Conservation (phyloP, 768 basidiomycete species). For the Gautieria morchelliformis region DNA sequence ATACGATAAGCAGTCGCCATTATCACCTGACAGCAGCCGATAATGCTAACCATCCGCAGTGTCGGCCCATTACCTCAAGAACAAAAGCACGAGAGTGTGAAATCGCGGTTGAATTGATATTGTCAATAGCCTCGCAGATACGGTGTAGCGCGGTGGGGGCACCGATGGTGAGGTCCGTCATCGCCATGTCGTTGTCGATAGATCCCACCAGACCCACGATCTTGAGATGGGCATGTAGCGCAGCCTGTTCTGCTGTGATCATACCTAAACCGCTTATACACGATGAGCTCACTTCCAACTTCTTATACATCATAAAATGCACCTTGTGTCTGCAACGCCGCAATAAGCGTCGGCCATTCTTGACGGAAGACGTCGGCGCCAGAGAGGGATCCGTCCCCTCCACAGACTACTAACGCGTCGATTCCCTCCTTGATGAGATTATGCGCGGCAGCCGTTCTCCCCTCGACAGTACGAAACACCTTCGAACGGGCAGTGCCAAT, state of each 20-base stretch:
- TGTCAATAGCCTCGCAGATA: conserved; percentile 97
- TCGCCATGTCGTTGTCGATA: conserved; percentile 98
- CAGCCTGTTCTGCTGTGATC: conserved; percentile 66
- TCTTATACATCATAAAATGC: conserved; percentile 11
- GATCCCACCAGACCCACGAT: conserved; percentile 99
- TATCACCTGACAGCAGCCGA: conserved; percentile 82
- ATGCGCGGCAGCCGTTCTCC: conserved; percentile 77
- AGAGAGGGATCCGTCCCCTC: conserved; percentile 94
- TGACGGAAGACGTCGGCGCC: conserved; percentile 90
- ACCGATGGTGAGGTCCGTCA: conserved; percentile 96
- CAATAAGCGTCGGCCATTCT: conserved; percentile 88
- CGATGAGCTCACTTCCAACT: neutral
- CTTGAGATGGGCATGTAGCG: conserved; percentile 72
- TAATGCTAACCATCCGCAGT: conserved; percentile 98
- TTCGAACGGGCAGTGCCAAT: conserved; percentile 89
- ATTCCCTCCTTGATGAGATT: conserved; percentile 96
- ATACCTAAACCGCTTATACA: conserved; percentile 32
- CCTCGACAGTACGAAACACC: conserved; percentile 78
- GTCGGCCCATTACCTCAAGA: conserved; percentile 98
- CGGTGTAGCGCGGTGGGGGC: conserved; percentile 92
- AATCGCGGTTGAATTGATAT: conserved; percentile 92
- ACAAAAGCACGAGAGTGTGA: conserved; percentile 98
- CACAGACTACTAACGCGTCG: conserved; percentile 93
- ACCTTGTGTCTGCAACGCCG: conserved; percentile 57
- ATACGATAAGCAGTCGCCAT: neutral